These are phyloP conservation scores for Cucurbita ficifolia DNA, from an alignment of 306 rosid genomes.

Conservation along the genomic window DNA sequence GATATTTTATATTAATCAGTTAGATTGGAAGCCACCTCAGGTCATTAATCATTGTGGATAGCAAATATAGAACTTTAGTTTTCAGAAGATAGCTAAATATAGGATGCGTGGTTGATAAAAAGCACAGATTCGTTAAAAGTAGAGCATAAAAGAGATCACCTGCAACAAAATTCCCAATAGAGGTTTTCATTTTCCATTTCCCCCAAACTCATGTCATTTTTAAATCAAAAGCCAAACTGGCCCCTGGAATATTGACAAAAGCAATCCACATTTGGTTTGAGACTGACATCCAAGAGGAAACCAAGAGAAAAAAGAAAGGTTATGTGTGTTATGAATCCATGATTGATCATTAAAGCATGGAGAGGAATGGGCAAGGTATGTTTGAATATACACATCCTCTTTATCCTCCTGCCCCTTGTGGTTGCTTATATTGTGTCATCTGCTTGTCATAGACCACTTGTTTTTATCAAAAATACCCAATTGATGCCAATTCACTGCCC, in stretches of 20 bases:
- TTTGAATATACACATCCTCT: background rate
- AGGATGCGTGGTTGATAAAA: background rate
- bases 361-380: background rate
- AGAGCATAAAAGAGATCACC: too few species aligned
- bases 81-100: too few species aligned
- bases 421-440: constrained; percentile 12
- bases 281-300: background rate
- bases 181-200: too few species aligned
- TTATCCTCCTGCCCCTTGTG: constrained; percentile 5
- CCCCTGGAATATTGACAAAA: background rate
- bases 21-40: background rate
- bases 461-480: background rate
- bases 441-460: constrained; percentile 28
- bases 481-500: too few species aligned
- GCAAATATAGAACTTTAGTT: background rate
- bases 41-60: background rate
- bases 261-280: background rate
- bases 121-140: too few species aligned
- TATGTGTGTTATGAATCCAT: background rate
- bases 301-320: background rate
- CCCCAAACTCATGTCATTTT: background rate
- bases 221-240: background rate
- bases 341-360: constrained; percentile 13
- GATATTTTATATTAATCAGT: background rate
- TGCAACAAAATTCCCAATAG: too few species aligned